Conservation (phyloP, 306 rosid genomes). For the Citrullus amarus region DNA sequence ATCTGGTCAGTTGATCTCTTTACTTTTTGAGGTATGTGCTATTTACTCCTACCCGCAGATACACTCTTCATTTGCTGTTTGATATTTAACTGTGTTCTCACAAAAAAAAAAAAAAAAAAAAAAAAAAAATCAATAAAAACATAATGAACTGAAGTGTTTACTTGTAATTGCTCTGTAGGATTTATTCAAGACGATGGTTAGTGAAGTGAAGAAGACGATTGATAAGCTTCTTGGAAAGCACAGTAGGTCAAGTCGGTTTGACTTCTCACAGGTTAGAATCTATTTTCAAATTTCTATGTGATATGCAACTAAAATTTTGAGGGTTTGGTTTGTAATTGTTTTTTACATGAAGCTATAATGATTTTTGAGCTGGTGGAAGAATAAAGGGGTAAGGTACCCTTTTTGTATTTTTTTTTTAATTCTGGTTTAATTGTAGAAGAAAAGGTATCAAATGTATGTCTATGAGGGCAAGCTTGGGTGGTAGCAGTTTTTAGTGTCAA, state of each 20-base stretch:
- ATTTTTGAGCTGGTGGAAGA: neutral
- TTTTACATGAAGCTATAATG: neutral
- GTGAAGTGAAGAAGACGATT: conserved; percentile 18
- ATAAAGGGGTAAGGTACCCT: neutral
- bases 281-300: neutral
- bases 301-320: neutral
- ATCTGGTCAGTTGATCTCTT: conserved; percentile 80
- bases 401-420: neutral
- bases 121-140: too few species aligned
- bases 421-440: neutral
- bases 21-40: conserved; percentile 83
- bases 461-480: neutral
- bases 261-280: conserved; percentile 39
- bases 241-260: conserved; percentile 47
- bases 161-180: conserved; percentile 35
- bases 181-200: conserved; percentile 74
- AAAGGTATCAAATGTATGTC: neutral
- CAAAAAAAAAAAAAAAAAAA: neutral
- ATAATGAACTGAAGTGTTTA: neutral
- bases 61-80: neutral
- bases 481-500: neutral
- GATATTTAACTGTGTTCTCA: neutral
- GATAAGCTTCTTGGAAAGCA: conserved; percentile 41
- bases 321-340: neutral
- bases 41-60: conserved; percentile 7